Conservation (phyloP, 768 basidiomycete species). For the Calocybe indica region DNA sequence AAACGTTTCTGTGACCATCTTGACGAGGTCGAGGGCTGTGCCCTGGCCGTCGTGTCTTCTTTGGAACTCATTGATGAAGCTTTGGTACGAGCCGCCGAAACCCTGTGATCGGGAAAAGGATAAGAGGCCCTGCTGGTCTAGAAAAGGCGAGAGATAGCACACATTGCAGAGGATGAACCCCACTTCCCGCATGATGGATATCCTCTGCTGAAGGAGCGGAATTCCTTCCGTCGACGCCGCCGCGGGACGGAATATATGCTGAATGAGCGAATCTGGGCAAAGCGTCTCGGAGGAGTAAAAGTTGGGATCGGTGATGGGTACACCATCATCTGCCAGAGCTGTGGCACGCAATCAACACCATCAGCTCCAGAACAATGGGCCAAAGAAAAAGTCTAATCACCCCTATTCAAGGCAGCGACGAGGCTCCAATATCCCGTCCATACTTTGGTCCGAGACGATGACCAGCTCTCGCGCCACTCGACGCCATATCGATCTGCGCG, state of each 20-base stretch:
- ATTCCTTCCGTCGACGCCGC: constrained; percentile 53
- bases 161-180: constrained; percentile 69
- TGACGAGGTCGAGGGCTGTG: constrained; percentile 68
- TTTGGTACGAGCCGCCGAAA: constrained; percentile 66
- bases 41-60: constrained; percentile 44
- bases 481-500: constrained; percentile 64
- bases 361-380: constrained; percentile 2
- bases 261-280: constrained; percentile 69
- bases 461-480: constrained; percentile 71
- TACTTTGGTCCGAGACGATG: constrained; percentile 36
- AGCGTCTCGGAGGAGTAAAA: constrained; percentile 69
- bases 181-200: constrained; percentile 72
- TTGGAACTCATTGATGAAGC: constrained; percentile 60
- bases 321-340: constrained; percentile 69
- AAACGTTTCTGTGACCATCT: constrained; percentile 63
- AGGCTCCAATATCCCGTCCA: constrained; percentile 88
- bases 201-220: constrained; percentile 66
- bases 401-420: constrained; percentile 78
- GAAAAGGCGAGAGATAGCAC: constrained; percentile 16
- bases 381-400: constrained; percentile 28
- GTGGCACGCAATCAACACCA: constrained; percentile 1
- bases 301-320: constrained; percentile 72
- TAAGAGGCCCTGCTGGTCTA: not conserved
- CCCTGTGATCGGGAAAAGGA: constrained; percentile 29
- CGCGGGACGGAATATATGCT: constrained; percentile 61